Percentiles rank a stretch among this genome's conserved stretches.
Conservation (phyloP, 225 moss, liverwort and hornwort species). For the Antitrichia curtipendula region DNA sequence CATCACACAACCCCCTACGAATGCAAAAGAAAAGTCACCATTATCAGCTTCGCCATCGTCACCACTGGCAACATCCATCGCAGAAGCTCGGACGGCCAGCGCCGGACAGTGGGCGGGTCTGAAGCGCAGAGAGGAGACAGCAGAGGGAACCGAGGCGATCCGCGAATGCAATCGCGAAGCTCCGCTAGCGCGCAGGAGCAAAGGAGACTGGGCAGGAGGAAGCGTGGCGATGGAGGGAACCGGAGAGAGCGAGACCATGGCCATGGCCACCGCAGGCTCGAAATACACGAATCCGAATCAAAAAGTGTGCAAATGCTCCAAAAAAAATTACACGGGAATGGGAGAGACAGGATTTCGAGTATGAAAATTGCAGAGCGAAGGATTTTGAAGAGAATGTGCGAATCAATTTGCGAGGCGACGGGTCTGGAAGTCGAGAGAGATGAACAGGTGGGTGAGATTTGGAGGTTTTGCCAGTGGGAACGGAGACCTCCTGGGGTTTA, state of each 20-base stretch:
- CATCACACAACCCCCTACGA: neutral
- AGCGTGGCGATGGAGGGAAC: neutral
- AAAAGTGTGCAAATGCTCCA: neutral
- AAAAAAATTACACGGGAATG: neutral
- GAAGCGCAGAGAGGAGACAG: neutral
- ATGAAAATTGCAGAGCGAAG: neutral
- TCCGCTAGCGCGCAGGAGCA: neutral
- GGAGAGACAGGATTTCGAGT: neutral
- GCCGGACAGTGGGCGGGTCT: neutral
- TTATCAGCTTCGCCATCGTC: neutral
- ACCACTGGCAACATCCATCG: neutral
- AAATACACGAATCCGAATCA: neutral
- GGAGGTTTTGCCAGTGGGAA: neutral
- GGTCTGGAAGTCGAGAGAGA: neutral
- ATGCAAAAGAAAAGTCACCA: constrained; percentile 1
- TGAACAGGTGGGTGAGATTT: neutral
- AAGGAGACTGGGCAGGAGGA: neutral
- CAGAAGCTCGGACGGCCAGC: neutral
- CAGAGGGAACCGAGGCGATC: neutral
- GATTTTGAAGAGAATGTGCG: neutral
- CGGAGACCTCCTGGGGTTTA: neutral
- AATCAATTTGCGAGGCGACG: neutral
- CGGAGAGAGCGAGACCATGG: neutral
- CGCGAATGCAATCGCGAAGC: neutral
- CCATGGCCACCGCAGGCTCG: neutral